Percentiles rank a stretch among this genome's conserved stretches.
These are phyloP conservation scores for Baudoinia panamericana DNA, from an alignment of 495 filamentous ascomycete species.

Conservation along the genomic window DNA sequence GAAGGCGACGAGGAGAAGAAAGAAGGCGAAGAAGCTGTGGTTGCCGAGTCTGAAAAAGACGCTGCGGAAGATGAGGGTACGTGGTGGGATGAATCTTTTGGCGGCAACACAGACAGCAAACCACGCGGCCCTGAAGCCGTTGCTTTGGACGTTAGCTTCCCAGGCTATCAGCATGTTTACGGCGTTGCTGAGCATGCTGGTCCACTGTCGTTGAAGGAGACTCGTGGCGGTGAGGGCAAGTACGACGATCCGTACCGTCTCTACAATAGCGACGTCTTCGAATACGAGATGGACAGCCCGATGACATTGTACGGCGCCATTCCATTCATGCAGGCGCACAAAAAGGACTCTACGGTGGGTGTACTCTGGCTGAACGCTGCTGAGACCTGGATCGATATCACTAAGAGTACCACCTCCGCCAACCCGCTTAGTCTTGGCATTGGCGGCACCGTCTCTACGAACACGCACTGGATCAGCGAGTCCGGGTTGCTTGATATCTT, in stretches of 20 bases:
- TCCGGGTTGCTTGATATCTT: slow-evolving; percentile 81
- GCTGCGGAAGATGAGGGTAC: slow-evolving; percentile 61
- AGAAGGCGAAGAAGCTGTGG: slow-evolving; percentile 29
- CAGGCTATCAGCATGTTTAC: slow-evolving; percentile 81
- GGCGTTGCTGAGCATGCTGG: slow-evolving; percentile 93
- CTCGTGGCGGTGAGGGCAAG: slow-evolving; percentile 71
- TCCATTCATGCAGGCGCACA: slow-evolving; percentile 93
- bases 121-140: slow-evolving; percentile 82
- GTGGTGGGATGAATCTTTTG: slow-evolving; percentile 96
- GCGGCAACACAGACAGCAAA: slow-evolving; percentile 85
- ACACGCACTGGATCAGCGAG: slow-evolving; percentile 96
- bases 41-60: slow-evolving; percentile 22
- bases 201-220: slow-evolving; percentile 74
- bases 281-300: slow-evolving; percentile 89
- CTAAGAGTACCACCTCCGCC: slow-evolving; percentile 58
- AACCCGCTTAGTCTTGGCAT: slow-evolving; percentile 69
- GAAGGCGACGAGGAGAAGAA: slow-evolving; percentile 38
- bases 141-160: slow-evolving; percentile 79
- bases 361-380: slow-evolving; percentile 99
- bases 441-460: slow-evolving; percentile 54
- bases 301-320: slow-evolving; percentile 98
- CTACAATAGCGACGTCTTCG: slow-evolving; percentile 94
- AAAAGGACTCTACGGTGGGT: slow-evolving; percentile 82
- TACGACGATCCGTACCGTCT: slow-evolving; percentile 87
- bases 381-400: slow-evolving; percentile 93